Evolutionary conservation across 2,329 filamentous ascomycete genomes (phyloP).

Genomic region (Emericellopsis atlantica): DNA sequence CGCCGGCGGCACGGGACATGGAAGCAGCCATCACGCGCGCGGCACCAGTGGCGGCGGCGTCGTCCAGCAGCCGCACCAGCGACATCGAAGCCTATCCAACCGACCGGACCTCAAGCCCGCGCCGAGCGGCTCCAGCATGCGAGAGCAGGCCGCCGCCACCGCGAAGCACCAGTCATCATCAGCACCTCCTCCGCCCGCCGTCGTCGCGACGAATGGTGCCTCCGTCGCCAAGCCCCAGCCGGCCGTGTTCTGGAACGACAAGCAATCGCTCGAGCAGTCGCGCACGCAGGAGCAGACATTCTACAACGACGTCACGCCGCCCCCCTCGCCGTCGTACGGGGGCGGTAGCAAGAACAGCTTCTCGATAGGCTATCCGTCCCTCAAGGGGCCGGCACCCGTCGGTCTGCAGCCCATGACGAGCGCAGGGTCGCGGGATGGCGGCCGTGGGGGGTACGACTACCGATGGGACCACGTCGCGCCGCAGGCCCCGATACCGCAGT

Average conservation of each 20-base stretch:
- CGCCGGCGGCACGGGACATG: too few species aligned
- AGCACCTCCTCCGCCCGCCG: too few species aligned
- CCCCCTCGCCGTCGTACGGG: slow-evolving; percentile 10
- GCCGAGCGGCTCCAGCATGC: too few species aligned
- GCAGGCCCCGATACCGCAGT: slow-evolving; percentile 9
- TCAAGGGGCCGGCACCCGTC: neutral
- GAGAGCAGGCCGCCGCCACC: too few species aligned
- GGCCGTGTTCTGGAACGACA: slow-evolving; percentile 1
- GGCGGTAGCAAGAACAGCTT: neutral
- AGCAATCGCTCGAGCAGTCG: slow-evolving; percentile 1
- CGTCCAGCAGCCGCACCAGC: too few species aligned
- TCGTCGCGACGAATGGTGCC: too few species aligned
- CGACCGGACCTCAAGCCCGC: too few species aligned
- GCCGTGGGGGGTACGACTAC: slow-evolving; percentile 9
- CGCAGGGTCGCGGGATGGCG: neutral
- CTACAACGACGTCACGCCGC: slow-evolving; percentile 25
- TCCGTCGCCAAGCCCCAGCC: neutral
- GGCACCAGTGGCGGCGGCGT: too few species aligned
- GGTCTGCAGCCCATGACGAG: neutral
- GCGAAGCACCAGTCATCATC: too few species aligned
- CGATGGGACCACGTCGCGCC: slow-evolving; percentile 10
- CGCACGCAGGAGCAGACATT: slow-evolving; percentile 19
- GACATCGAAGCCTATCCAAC: too few species aligned
- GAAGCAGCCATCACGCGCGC: too few species aligned
- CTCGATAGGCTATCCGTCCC: neutral